Evolutionary conservation across 805 yeast species (phyloP).

Genomic region (Debaryomyces hansenii): DNA sequence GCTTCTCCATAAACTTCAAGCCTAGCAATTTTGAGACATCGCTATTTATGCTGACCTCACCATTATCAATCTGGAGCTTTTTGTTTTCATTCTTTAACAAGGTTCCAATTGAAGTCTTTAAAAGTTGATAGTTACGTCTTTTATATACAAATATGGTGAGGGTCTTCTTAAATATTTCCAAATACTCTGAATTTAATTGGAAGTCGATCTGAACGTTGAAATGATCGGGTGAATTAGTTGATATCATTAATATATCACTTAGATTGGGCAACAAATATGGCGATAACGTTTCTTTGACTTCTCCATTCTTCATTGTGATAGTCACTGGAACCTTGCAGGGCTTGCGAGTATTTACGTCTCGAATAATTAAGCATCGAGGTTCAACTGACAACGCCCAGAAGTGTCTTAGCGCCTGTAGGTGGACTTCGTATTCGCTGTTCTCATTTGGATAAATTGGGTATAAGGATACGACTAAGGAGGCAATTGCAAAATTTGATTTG

Average conservation of each 20-base stretch:
- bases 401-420: conserved; percentile 81
- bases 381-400: conserved; percentile 88
- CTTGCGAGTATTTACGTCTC: conserved; percentile 63
- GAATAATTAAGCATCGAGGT: conserved; percentile 73
- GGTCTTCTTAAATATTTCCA: conserved; percentile 42
- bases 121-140: conserved; percentile 40
- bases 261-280: conserved; percentile 74
- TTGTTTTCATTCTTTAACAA: conserved; percentile 37
- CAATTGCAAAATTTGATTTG: conserved; percentile 62
- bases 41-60: conserved; percentile 22
- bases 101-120: conserved; percentile 31
- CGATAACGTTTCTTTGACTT: conserved; percentile 34
- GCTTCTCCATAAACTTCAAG: conserved; percentile 20
- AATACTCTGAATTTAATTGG: conserved; percentile 38
- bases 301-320: conserved; percentile 41
- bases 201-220: conserved; percentile 54
- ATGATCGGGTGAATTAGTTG: conserved; percentile 47
- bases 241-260: conserved; percentile 47
- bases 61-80: conserved; percentile 24
- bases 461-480: conserved; percentile 69
- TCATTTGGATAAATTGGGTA: conserved; percentile 68
- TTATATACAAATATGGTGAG: conserved; percentile 54
- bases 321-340: conserved; percentile 51
- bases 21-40: conserved; percentile 24
- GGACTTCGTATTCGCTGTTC: conserved; percentile 50